phyloP scores from a whole-genome alignment of 345 rosid genomes.

The Gossypium rotundifolium region DNA sequence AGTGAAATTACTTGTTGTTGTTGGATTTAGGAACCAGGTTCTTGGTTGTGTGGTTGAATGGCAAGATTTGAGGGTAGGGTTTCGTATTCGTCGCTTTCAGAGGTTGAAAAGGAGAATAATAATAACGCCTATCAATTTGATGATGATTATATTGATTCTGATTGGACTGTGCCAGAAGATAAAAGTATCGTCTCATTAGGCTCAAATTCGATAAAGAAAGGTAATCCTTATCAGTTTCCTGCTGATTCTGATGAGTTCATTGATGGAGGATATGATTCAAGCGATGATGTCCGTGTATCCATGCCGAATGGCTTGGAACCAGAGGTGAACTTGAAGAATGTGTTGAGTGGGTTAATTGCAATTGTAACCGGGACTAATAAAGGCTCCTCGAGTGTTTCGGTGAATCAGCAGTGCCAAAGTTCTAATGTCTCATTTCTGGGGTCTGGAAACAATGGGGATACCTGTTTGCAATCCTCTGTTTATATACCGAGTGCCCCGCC shows the following conservation, averaged over 20 bases:
- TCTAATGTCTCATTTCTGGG: conserved; percentile 78
- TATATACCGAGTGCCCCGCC: conserved; percentile 96
- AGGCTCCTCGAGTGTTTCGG: conserved; percentile 9
- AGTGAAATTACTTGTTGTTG: conserved; percentile 7
- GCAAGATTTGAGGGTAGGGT: conserved; percentile 29
- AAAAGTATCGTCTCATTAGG: conserved; percentile 9
- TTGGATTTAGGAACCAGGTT: conserved; percentile 6
- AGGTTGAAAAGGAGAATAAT: conserved; percentile 22
- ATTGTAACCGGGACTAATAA: conserved; percentile 71
- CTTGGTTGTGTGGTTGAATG: conserved; percentile 25
- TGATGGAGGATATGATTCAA: conserved; percentile 55
- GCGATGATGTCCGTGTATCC: conserved; percentile 25
- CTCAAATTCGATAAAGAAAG: conserved; percentile 31
- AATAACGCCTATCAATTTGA: conserved; percentile 18
- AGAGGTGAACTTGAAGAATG: conserved; percentile 82
- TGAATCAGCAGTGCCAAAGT: conserved; percentile 31
- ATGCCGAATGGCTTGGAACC: conserved; percentile 29
- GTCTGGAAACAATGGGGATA: conserved; percentile 63
- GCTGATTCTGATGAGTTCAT: conserved; percentile 42
- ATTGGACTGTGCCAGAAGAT: conserved; percentile 32
- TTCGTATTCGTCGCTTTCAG: conserved; percentile 31
- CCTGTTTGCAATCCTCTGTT: conserved; percentile 76
- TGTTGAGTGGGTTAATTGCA: conserved; percentile 65
- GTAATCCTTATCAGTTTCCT: conserved; percentile 36
- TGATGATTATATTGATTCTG: conserved; percentile 30